Percentiles rank a stretch among this genome's conserved stretches.
phyloP scores from a whole-genome alignment of 176 grass and related monocot species.

The sorghum (Sorghum bicolor) region DNA sequence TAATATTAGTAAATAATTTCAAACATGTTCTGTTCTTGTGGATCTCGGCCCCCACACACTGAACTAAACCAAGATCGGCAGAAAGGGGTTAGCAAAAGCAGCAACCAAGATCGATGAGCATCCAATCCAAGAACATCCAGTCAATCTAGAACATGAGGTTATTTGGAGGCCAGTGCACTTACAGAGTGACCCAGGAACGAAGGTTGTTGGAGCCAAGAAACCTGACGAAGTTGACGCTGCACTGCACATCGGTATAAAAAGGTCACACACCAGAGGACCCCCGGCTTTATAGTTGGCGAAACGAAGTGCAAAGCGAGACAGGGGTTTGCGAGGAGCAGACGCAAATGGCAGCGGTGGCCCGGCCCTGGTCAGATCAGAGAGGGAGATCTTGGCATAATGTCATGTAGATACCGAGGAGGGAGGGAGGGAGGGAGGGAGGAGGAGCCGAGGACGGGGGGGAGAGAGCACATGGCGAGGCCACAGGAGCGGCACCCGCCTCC shows the following conservation, averaged over 20 bases:
- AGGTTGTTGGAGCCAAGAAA: neutral
- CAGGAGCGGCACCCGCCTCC: constrained; percentile 26
- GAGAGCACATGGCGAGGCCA: constrained; percentile 53
- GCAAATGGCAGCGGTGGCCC: neutral
- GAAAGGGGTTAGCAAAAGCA: neutral
- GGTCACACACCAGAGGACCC: neutral
- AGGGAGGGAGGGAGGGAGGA: neutral
- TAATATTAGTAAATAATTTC: neutral
- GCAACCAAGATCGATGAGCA: neutral
- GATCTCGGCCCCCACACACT: constrained; percentile 13
- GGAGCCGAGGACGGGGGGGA: neutral
- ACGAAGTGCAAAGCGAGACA: neutral
- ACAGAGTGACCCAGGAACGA: constrained; percentile 11
- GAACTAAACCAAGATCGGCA: neutral
- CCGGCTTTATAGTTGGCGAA: constrained; percentile 30
- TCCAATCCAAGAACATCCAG: neutral
- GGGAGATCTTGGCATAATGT: constrained; percentile 33
- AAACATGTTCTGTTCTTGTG: neutral
- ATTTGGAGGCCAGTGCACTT: constrained; percentile 25
- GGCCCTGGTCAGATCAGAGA: constrained; percentile 15
- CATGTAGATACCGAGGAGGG: constrained; percentile 35
- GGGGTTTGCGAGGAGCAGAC: constrained; percentile 33
- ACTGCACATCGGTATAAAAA: constrained; percentile 34
- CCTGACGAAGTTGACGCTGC: constrained; percentile 37
- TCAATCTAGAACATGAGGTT: neutral